Conservation (phyloP, 108 stramenopile genomes). For the Nitzschia palea region DNA sequence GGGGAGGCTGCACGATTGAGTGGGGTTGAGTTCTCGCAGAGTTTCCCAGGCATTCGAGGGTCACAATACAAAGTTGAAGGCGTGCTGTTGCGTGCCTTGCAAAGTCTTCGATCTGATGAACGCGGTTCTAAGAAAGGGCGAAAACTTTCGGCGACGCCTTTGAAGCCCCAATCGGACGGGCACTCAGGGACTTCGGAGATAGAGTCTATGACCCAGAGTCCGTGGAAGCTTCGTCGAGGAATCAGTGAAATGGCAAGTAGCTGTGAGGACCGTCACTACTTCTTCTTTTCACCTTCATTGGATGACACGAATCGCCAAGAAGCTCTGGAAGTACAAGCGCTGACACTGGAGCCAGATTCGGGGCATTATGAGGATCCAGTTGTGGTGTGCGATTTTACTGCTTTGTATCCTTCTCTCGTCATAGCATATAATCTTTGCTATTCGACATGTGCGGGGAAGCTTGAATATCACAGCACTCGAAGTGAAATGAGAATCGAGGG, state of each 20-base stretch:
- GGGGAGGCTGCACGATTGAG: slow-evolving; percentile 91
- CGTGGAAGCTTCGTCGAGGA: slow-evolving; percentile 69
- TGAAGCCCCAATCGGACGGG: slow-evolving; percentile 2
- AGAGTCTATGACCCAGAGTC: slow-evolving; percentile 77
- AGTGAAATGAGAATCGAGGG: slow-evolving; percentile 68
- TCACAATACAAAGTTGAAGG: slow-evolving; percentile 88
- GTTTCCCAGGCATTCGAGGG: slow-evolving; percentile 83
- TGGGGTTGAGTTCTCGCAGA: slow-evolving; percentile 88
- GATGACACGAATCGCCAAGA: slow-evolving; percentile 80
- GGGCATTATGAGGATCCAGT: slow-evolving; percentile 93
- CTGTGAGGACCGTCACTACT: slow-evolving; percentile 51
- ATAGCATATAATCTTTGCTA: slow-evolving; percentile 99
- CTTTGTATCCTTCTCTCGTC: slow-evolving; percentile 96
- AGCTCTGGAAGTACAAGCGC: slow-evolving; percentile 85
- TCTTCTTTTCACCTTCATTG: slow-evolving; percentile 85
- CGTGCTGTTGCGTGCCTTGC: slow-evolving; percentile 75
- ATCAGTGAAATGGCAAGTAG: slow-evolving; percentile 11
- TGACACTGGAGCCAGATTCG: slow-evolving; percentile 89
- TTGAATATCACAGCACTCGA: slow-evolving; percentile 85
- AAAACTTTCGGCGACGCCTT: slow-evolving; percentile 12
- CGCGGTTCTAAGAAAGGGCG: slow-evolving; percentile 71
- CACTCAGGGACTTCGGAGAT: slow-evolving; percentile 1
- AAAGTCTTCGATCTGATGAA: slow-evolving; percentile 81
- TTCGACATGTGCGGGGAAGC: slow-evolving; percentile 82
- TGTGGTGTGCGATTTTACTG: slow-evolving; percentile 96